Evolutionary conservation across 352 stramenopile species (phyloP).

Genomic region (Pythium periplocum): DNA sequence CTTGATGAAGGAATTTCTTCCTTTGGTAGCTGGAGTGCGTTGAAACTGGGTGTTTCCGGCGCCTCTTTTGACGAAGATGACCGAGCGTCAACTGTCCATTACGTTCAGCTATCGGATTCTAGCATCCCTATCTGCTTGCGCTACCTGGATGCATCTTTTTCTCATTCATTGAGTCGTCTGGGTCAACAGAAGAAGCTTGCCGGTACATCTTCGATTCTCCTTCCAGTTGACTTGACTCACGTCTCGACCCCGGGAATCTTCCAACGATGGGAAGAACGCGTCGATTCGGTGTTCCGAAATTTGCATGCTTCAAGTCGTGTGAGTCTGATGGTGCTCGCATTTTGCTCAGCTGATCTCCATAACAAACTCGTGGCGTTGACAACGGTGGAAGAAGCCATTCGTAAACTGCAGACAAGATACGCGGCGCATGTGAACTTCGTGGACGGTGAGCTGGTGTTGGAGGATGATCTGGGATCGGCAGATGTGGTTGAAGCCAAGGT

Average conservation of each 20-base stretch:
- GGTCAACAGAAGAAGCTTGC: constrained; percentile 26
- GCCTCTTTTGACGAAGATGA: constrained; percentile 22
- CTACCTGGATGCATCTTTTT: constrained; percentile 41
- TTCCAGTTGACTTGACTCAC: constrained; percentile 49
- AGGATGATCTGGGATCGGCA: constrained; percentile 11
- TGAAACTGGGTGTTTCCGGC: constrained; percentile 35
- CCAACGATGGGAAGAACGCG: constrained; percentile 34
- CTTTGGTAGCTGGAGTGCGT: constrained; percentile 71
- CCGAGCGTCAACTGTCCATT: constrained; percentile 12
- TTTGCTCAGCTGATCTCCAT: constrained; percentile 7
- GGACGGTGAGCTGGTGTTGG: constrained; percentile 18
- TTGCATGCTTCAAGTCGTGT: constrained; percentile 30
- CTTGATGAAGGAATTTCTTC: constrained; percentile 42
- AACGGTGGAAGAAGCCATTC: constrained; percentile 11
- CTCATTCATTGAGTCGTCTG: constrained; percentile 4
- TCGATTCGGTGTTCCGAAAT: constrained; percentile 26
- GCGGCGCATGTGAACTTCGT: constrained; percentile 10
- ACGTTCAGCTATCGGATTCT: constrained; percentile 18
- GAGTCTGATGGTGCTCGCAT: constrained; percentile 35
- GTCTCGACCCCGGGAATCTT: constrained; percentile 26
- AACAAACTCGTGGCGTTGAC: constrained; percentile 13
- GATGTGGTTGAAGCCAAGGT: constrained; percentile 13
- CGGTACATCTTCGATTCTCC: constrained; percentile 43
- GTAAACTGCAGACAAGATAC: neutral
- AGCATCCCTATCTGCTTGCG: constrained; percentile 46